A percentile compares a stretch with the other conserved stretches of the same genome.
Evolutionary conservation across 2,329 filamentous ascomycete species (phyloP).

Genomic region (Atkinsonella texensis): DNA sequence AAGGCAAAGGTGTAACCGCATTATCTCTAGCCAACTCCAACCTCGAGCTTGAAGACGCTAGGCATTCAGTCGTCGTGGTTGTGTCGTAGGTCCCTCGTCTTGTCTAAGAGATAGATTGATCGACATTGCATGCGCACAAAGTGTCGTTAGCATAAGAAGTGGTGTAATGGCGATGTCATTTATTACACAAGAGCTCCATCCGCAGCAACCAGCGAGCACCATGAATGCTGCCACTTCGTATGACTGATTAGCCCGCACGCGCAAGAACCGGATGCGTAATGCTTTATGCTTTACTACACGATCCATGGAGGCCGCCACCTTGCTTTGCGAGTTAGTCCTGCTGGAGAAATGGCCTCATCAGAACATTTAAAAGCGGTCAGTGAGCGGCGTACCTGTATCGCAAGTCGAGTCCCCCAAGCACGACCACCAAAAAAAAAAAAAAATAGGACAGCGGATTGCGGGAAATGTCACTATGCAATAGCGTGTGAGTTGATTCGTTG

Average conservation of each 20-base stretch:
- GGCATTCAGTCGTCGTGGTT: neutral
- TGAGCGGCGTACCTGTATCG: neutral
- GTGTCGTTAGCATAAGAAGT: neutral
- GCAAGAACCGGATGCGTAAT: neutral
- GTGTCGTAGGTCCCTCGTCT: neutral
- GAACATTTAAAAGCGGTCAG: neutral
- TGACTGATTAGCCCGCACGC: neutral
- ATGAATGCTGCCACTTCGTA: neutral
- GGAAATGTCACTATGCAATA: neutral
- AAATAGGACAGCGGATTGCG: neutral
- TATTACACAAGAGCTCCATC: neutral
- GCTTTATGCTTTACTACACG: neutral
- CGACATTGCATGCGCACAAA: neutral
- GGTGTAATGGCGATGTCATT: neutral
- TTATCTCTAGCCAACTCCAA: neutral
- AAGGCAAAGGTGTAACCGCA: neutral
- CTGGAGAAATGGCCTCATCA: neutral
- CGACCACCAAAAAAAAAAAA: too few relatives aligned
- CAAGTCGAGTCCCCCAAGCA: neutral
- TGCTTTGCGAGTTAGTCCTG: neutral
- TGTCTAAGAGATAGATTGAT: neutral
- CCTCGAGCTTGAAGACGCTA: neutral
- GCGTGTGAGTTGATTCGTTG: neutral
- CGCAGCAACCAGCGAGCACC: neutral
- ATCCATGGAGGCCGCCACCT: neutral